Evolutionary conservation across 2,329 filamentous ascomycete genomes (phyloP).

Genomic region (Fusarium goolgardi): DNA sequence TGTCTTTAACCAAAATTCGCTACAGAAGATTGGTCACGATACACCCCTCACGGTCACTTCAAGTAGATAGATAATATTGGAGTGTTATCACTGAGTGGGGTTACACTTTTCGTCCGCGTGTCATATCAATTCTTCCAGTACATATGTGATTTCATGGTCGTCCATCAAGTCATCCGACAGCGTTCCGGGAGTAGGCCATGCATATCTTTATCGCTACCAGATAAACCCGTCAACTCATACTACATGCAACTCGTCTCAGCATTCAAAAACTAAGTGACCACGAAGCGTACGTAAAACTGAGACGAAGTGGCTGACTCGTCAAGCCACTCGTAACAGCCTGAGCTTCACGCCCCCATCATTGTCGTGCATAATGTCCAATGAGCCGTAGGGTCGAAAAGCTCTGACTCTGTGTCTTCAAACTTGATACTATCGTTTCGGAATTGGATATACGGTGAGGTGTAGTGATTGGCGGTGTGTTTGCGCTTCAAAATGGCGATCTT

Average conservation of each 20-base stretch:
- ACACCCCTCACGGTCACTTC: conserved; percentile 5
- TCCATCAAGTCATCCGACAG: background rate
- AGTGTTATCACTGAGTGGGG: conserved; percentile 10
- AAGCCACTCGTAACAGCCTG: conserved; percentile 16
- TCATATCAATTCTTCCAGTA: background rate
- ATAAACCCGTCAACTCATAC: background rate
- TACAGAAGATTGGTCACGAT: conserved; percentile 9
- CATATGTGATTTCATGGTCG: background rate
- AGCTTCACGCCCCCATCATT: conserved; percentile 3
- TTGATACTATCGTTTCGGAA: conserved; percentile 26
- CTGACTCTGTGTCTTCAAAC: conserved; percentile 15
- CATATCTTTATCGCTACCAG: background rate
- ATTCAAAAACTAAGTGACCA: background rate
- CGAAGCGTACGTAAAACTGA: background rate
- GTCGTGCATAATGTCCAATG: background rate
- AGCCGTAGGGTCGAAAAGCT: background rate
- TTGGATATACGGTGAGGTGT: background rate
- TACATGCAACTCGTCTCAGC: background rate
- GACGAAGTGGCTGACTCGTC: conserved; percentile 30
- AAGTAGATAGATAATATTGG: background rate
- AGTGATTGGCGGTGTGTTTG: conserved; percentile 27
- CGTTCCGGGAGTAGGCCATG: background rate
- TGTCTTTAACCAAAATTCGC: conserved; percentile 10
- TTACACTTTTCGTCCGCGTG: background rate
- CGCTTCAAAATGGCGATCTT: no score